These are phyloP conservation scores for Botryobasidium botryosum DNA, from an alignment of 768 basidiomycete genomes.

Conservation along the genomic window DNA sequence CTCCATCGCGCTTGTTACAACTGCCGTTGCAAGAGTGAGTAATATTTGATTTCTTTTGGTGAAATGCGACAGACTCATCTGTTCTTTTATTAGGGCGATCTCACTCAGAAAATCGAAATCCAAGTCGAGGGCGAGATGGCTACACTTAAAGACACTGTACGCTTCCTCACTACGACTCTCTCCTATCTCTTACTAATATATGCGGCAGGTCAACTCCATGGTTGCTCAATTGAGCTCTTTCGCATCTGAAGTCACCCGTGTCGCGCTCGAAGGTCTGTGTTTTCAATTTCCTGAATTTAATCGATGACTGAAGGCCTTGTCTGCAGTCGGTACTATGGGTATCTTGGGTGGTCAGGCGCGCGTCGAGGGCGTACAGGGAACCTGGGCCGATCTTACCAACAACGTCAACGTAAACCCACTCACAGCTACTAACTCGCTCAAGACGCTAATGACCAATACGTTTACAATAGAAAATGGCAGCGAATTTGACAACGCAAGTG, in stretches of 20 bases:
- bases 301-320: constrained; percentile 20
- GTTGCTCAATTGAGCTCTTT: constrained; percentile 25
- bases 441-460: constrained; percentile 12
- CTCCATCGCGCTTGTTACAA: constrained; percentile 24
- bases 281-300: constrained; percentile 17
- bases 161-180: neutral
- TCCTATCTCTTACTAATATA: constrained; percentile 2
- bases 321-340: constrained; percentile 25
- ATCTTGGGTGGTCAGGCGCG: constrained; percentile 27
- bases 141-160: constrained; percentile 24
- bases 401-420: constrained; percentile 22
- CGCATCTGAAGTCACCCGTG: constrained; percentile 27
- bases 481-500: constrained; percentile 83
- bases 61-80: neutral
- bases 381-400: constrained; percentile 28
- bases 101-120: constrained; percentile 28
- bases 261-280: constrained; percentile 16
- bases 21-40: constrained; percentile 21
- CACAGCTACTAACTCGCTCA: neutral
- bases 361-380: constrained; percentile 29
- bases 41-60: neutral
- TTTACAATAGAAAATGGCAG: constrained; percentile 36
- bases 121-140: constrained; percentile 32
- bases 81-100: constrained; percentile 19
- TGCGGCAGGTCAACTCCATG: constrained; percentile 25